These are phyloP conservation scores for Cutaneotrichosporon dermatis DNA, from an alignment of 1,284 basidiomycete species.

Conservation along the genomic window DNA sequence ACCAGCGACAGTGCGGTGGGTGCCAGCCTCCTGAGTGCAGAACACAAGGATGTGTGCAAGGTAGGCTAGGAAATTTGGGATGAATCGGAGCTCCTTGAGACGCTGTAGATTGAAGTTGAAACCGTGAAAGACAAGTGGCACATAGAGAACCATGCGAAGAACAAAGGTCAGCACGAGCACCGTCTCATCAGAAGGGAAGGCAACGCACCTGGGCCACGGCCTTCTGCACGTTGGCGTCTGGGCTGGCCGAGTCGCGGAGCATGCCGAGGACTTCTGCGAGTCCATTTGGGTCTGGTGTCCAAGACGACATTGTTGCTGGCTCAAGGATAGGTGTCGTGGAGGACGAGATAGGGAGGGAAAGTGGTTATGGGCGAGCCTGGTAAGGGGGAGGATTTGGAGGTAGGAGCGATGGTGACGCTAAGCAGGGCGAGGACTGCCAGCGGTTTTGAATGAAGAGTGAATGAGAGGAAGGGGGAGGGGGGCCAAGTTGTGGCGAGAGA, in stretches of 20 bases:
- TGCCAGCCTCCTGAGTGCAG: constrained; percentile 64
- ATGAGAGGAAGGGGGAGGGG: no score
- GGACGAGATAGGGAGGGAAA: no score
- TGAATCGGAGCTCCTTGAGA: constrained; percentile 79
- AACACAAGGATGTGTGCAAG: constrained; percentile 86
- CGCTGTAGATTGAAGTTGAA: constrained; percentile 55
- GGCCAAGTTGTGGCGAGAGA: no score
- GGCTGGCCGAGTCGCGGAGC: constrained; percentile 49
- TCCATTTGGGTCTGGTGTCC: constrained; percentile 28
- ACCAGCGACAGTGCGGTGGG: constrained; percentile 90
- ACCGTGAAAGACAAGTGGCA: no score
- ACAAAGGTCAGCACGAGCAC: not conserved
- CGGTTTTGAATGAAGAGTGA: no score
- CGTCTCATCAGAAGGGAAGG: no score
- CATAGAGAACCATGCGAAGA: no score
- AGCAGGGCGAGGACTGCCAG: no score
- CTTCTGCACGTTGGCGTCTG: constrained; percentile 47
- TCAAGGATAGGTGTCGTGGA: not conserved
- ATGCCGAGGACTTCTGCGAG: constrained; percentile 48
- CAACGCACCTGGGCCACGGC: not conserved
- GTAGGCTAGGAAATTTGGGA: constrained; percentile 94
- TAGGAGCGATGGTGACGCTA: no score
- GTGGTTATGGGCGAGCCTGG: no score
- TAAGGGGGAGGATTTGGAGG: no score
- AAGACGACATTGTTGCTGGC: not conserved